phyloP scores from a whole-genome alignment of 1,284 basidiomycete species.

The Rugiboletus extremiorientalis region DNA sequence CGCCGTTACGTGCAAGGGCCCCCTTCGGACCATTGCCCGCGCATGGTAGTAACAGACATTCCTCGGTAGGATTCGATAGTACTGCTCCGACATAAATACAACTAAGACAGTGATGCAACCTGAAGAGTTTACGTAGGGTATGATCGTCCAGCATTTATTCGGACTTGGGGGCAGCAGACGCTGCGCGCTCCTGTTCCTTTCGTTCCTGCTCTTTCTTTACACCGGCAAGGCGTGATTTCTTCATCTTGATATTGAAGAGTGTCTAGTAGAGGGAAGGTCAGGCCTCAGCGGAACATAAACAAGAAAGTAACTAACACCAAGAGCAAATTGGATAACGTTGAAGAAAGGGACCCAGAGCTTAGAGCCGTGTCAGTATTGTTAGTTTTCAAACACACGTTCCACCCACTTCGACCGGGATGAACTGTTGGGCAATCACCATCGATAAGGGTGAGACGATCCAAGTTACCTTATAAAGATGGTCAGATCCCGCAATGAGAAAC shows the following conservation, averaged over 20 bases:
- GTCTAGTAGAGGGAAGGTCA: slow-evolving; percentile 44
- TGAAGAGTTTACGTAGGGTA: too few relatives aligned
- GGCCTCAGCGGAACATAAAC: not conserved
- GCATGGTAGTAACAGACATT: slow-evolving; percentile 45
- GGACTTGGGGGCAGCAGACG: slow-evolving; percentile 12
- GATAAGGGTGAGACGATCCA: slow-evolving; percentile 34
- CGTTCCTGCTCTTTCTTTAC: slow-evolving; percentile 45
- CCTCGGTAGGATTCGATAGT: slow-evolving; percentile 9
- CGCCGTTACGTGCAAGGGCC: slow-evolving; percentile 56
- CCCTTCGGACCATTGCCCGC: slow-evolving; percentile 38
- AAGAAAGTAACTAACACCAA: slow-evolving; percentile 27
- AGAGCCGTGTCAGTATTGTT: slow-evolving; percentile 10
- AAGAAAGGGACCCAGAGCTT: slow-evolving; percentile 38
- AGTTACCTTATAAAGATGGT: slow-evolving; percentile 25
- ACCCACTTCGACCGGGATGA: slow-evolving; percentile 34
- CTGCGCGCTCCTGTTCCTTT: slow-evolving; percentile 31
- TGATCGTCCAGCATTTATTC: slow-evolving; percentile 14
- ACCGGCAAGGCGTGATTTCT: slow-evolving; percentile 57
- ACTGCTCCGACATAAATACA: slow-evolving; percentile 5
- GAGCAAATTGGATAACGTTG: slow-evolving; percentile 29
- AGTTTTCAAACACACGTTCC: not conserved
- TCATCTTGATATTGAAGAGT: slow-evolving; percentile 69
- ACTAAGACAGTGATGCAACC: not conserved
- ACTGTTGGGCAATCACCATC: slow-evolving; percentile 35
- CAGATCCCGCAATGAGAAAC: not conserved